Conservation (phyloP, 345 rosid species). For the Angophora floribunda region DNA sequence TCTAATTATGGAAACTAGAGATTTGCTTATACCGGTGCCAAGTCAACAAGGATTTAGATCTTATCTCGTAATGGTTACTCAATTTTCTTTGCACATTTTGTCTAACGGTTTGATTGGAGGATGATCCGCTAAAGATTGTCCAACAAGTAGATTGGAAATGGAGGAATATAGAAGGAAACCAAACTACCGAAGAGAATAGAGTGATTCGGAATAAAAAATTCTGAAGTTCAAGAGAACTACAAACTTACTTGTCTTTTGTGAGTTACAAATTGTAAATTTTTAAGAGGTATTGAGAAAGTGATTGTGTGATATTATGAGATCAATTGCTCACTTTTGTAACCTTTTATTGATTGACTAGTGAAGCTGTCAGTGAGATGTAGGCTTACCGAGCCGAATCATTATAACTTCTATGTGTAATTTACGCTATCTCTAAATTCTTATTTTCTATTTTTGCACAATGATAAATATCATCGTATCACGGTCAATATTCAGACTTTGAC, state of each 20-base stretch:
- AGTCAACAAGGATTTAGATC: no score
- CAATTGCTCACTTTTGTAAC: not conserved
- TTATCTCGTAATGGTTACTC: not conserved
- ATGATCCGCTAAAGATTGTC: not conserved
- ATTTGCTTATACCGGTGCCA: not conserved
- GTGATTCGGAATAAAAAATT: not conserved
- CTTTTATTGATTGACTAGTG: not conserved
- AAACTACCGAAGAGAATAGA: no score
- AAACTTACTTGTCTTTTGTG: not conserved
- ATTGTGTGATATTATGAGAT: no score
- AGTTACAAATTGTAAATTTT: no score
- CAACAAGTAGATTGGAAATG: not conserved
- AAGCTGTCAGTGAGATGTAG: no score
- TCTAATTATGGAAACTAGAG: not conserved
- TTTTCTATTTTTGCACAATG: no score
- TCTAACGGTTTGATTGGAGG: not conserved
- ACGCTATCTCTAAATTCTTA: not conserved
- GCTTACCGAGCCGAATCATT: no score
- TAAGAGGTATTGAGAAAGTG: not conserved
- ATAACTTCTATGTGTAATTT: not conserved
- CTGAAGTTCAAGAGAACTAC: not conserved
- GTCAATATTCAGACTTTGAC: not conserved
- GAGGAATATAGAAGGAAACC: not conserved
- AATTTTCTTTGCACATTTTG: not conserved
- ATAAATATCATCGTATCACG: not conserved